Percentiles rank a stretch among this genome's conserved stretches.
These are phyloP conservation scores for Elongisporangium prolatum DNA, from an alignment of 352 stramenopile genomes.

Conservation along the genomic window DNA sequence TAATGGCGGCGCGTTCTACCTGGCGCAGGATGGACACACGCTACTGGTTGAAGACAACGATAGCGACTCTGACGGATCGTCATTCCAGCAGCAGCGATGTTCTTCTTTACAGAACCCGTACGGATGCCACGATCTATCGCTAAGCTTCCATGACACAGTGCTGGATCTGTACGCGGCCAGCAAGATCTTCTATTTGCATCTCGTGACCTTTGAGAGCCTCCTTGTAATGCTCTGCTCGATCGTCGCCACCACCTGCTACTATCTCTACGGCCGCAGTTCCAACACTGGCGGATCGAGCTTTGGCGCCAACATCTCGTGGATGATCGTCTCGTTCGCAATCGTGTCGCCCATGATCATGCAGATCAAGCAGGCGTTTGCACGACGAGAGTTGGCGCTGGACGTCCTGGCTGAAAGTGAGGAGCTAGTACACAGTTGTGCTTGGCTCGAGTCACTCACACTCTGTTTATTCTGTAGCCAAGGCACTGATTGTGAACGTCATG, in stretches of 20 bases:
- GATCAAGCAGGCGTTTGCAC: slow-evolving; percentile 75
- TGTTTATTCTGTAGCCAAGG: slow-evolving; percentile 35
- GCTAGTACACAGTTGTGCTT: slow-evolving; percentile 1
- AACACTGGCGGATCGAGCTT: slow-evolving; percentile 35
- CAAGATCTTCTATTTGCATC: slow-evolving; percentile 71
- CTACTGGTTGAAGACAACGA: neutral
- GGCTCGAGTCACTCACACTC: slow-evolving; percentile 1
- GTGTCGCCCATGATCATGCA: slow-evolving; percentile 88
- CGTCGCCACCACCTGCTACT: slow-evolving; percentile 60
- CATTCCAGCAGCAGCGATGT: too few relatives aligned
- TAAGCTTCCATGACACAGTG: slow-evolving; percentile 51
- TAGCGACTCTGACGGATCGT: neutral
- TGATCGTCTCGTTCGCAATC: slow-evolving; percentile 75
- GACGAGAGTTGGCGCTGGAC: slow-evolving; percentile 65
- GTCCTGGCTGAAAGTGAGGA: slow-evolving; percentile 55
- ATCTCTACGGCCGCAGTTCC: slow-evolving; percentile 39
- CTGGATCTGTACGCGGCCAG: slow-evolving; percentile 75
- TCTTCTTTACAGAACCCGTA: too few relatives aligned
- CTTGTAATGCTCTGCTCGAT: slow-evolving; percentile 66
- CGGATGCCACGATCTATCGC: slow-evolving; percentile 1
- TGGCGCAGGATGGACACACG: neutral
- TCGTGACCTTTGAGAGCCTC: slow-evolving; percentile 75
- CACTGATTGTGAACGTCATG: slow-evolving; percentile 68
- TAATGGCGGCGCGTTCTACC: too few relatives aligned
- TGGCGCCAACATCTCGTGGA: slow-evolving; percentile 83